Conservation (phyloP, 352 stramenopile species). For the Paralagenidium karlingii region DNA sequence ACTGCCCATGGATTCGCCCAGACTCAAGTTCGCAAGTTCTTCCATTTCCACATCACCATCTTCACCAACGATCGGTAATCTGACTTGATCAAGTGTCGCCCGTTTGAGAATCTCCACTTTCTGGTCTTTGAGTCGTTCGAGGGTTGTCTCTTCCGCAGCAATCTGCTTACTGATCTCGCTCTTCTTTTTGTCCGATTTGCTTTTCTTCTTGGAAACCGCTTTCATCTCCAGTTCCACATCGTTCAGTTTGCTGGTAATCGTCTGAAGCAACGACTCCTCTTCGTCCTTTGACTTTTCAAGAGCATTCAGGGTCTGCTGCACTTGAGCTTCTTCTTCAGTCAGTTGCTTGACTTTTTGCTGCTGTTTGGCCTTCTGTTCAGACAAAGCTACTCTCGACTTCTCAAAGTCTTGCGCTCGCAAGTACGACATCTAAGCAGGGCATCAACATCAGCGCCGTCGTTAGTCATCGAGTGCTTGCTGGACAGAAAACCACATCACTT, state of each 20-base stretch:
- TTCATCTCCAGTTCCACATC: conserved; percentile 53
- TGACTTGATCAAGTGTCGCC: conserved; percentile 91
- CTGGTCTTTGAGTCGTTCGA: conserved; percentile 89
- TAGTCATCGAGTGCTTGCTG: too few species aligned
- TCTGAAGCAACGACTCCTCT: conserved; percentile 21
- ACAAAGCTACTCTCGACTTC: conserved; percentile 1
- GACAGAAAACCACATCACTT: background rate
- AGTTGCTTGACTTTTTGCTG: conserved; percentile 25
- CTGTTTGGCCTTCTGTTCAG: conserved; percentile 8
- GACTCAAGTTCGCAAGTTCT: too few species aligned
- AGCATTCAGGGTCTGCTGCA: conserved; percentile 28
- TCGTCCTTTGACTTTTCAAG: conserved; percentile 73
- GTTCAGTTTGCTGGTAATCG: conserved; percentile 22
- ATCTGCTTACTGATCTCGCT: conserved; percentile 75
- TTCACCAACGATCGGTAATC: conserved; percentile 61
- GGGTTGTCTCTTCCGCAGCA: conserved; percentile 74
- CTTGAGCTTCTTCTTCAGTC: conserved; percentile 19
- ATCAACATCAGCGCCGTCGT: background rate
- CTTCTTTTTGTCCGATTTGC: conserved; percentile 50
- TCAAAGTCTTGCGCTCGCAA: conserved; percentile 55
- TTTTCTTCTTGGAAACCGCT: conserved; percentile 40
- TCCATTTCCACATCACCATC: too few species aligned
- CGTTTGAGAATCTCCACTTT: conserved; percentile 93
- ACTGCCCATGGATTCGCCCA: too few species aligned
- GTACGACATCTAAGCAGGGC: conserved; percentile 31